Conservation (phyloP, 1,284 basidiomycete species). For the Fomitiporia mediterranea region DNA sequence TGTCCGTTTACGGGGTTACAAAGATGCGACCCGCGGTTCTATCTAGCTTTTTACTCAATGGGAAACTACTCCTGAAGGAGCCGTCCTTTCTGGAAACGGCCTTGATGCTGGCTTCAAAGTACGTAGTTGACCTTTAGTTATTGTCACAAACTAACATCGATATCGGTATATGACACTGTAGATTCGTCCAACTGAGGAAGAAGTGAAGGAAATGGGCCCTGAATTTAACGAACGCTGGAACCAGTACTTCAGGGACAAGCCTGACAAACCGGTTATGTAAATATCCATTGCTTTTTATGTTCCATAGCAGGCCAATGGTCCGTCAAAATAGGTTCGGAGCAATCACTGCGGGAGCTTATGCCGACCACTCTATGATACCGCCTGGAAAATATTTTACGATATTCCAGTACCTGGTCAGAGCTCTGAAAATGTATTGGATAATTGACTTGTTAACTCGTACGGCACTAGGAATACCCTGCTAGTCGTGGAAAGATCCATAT, state of each 20-base stretch:
- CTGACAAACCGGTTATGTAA: constrained; percentile 69
- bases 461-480: constrained; percentile 55
- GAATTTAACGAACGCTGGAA: constrained; percentile 67
- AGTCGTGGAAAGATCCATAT: constrained; percentile 70
- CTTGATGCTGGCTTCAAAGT: constrained; percentile 75
- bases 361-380: constrained; percentile 62
- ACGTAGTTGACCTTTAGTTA: not conserved
- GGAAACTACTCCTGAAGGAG: constrained; percentile 66
- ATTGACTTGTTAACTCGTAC: not conserved
- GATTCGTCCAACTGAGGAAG: constrained; percentile 63
- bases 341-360: constrained; percentile 62
- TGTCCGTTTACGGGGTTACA: not conserved
- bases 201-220: constrained; percentile 74
- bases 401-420: constrained; percentile 62
- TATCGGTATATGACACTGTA: constrained; percentile 24
- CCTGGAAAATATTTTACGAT: constrained; percentile 70
- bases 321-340: constrained; percentile 47
- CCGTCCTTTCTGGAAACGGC: constrained; percentile 59
- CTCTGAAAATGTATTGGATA: not conserved
- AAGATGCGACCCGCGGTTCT: not conserved
- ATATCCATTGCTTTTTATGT: constrained; percentile 15
- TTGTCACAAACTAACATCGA: not conserved
- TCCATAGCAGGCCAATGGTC: constrained; percentile 31
- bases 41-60: constrained; percentile 56
- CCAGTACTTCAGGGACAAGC: constrained; percentile 68